These are phyloP conservation scores for Astrephomene gubernaculifera DNA, from an alignment of 139 green algal species.

Conservation along the genomic window DNA sequence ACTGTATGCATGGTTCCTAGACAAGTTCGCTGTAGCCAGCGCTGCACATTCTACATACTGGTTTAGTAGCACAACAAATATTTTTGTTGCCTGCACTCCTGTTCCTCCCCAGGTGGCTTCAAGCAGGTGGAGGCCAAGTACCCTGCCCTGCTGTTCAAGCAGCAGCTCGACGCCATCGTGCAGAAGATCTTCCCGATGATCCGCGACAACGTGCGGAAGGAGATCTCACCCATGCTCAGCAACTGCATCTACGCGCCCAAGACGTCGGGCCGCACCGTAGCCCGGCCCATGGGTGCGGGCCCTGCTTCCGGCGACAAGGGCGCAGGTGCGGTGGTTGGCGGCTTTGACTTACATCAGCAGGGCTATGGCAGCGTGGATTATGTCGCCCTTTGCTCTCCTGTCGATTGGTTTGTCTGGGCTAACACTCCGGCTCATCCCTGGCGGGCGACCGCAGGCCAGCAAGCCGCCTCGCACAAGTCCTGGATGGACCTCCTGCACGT, in stretches of 20 bases:
- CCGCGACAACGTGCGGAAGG: conserved; percentile 98
- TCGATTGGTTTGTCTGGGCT: too few relatives aligned
- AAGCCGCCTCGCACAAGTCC: conserved; percentile 61
- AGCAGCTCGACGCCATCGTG: conserved; percentile 98
- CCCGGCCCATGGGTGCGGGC: background rate
- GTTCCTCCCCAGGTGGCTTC: conserved; percentile 56
- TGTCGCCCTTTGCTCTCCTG: too few relatives aligned
- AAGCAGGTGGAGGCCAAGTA: conserved; percentile 97
- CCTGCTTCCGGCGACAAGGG: background rate
- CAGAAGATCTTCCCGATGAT: conserved; percentile 99
- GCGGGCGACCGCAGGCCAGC: too few relatives aligned
- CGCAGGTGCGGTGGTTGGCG: background rate
- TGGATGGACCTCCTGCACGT: conserved; percentile 91
- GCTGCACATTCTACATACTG: background rate
- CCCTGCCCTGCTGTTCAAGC: conserved; percentile 98
- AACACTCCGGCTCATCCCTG: too few relatives aligned
- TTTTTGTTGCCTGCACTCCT: background rate
- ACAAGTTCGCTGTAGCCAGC: background rate
- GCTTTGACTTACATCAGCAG: too few relatives aligned
- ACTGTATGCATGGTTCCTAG: background rate
- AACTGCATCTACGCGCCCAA: conserved; percentile 88
- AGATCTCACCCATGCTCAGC: conserved; percentile 85
- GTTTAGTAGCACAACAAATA: too few relatives aligned
- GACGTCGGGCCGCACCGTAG: background rate
- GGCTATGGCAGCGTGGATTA: too few relatives aligned